Evolutionary conservation across 176 grass and related monocot genomes (phyloP).

Genomic region (Oryza brachyantha): DNA sequence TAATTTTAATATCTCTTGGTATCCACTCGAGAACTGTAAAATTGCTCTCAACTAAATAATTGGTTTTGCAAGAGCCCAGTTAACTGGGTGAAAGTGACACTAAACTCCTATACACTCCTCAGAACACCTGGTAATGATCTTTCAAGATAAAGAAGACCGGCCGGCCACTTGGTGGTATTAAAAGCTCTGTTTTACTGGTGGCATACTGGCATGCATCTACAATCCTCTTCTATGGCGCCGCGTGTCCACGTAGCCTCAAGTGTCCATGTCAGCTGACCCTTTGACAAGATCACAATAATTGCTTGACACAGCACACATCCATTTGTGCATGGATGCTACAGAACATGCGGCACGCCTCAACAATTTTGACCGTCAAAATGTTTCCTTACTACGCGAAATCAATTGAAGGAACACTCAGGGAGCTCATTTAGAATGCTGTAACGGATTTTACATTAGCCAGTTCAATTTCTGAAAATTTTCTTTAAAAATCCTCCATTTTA

Average conservation of each 20-base stretch:
- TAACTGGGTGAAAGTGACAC: conserved; percentile 14
- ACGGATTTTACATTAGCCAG: not conserved
- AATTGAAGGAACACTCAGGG: too few species aligned
- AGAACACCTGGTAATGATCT: not conserved
- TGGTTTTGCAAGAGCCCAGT: not conserved
- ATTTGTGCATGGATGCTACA: conserved; percentile 6
- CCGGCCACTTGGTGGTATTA: too few species aligned
- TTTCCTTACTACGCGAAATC: too few species aligned
- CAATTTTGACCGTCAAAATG: not conserved
- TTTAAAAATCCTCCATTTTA: too few species aligned
- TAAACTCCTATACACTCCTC: not conserved
- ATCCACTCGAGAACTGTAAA: too few species aligned
- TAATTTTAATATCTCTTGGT: too few species aligned
- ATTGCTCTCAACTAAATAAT: not conserved
- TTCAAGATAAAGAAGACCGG: not conserved
- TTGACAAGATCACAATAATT: conserved; percentile 15
- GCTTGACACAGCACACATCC: not conserved
- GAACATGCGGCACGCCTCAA: not conserved
- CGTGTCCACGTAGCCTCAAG: not conserved
- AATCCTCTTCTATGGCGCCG: not conserved
- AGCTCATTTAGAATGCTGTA: not conserved
- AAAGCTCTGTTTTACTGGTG: not conserved
- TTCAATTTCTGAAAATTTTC: not conserved
- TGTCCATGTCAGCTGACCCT: conserved; percentile 35
- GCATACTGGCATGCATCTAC: not conserved